Percentiles rank a stretch among this genome's conserved stretches.
phyloP scores from a whole-genome alignment of 495 filamentous ascomycete species.

The Trichoderma reesei region DNA sequence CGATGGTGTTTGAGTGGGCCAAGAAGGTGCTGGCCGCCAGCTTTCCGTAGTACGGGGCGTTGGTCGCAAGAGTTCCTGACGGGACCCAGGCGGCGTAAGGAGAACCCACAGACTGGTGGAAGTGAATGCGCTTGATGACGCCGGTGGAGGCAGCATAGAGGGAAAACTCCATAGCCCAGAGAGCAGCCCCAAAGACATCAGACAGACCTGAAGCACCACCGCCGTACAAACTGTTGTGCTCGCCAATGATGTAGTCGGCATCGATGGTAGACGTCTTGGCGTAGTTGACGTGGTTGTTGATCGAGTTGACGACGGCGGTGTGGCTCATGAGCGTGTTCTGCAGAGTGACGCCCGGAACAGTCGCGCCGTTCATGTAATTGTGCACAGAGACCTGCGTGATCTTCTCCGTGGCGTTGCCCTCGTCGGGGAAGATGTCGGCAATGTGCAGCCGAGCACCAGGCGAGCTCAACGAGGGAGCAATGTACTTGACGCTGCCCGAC shows the following conservation, averaged over 20 bases:
- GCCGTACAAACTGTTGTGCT: constrained; percentile 6
- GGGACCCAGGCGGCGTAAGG: constrained; percentile 5
- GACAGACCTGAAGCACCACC: constrained; percentile 1
- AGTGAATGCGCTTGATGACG: constrained; percentile 1
- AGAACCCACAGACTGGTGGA: constrained; percentile 4
- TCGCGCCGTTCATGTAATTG: constrained; percentile 2
- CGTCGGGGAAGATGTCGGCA: background rate
- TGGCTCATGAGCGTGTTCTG: constrained; percentile 1
- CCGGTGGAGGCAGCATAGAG: constrained; percentile 4
- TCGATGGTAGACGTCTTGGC: background rate
- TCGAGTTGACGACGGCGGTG: constrained; percentile 3
- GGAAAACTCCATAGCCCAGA: background rate
- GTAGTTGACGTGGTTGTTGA: background rate
- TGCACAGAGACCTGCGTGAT: background rate
- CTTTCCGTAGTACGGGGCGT: constrained; percentile 3
- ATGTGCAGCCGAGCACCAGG: background rate
- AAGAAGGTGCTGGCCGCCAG: background rate
- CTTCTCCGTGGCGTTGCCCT: background rate
- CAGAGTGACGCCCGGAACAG: background rate
- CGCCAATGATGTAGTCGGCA: constrained; percentile 4
- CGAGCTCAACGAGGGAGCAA: background rate
- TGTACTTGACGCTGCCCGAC: background rate
- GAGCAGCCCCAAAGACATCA: constrained; percentile 3
- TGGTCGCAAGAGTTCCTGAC: background rate
- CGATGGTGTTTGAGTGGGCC: background rate